Base-by-base conservation (phyloP, 2,329 filamentous ascomycete species). In the Diaporthe citriasiana region DNA sequence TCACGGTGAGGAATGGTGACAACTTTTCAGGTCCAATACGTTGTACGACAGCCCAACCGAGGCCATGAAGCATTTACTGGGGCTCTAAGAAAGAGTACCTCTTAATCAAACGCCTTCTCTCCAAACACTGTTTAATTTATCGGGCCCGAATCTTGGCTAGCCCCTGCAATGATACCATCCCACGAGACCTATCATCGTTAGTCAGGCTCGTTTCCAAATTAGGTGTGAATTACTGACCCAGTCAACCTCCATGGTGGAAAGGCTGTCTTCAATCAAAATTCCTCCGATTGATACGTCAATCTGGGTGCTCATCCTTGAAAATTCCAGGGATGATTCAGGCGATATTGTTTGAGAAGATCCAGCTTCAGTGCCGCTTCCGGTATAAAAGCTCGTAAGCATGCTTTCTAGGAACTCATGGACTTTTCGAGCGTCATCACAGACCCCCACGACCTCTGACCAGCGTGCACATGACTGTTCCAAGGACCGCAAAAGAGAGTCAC, bases 141-240 rank as follows among this genome's bases (percentile, higher is more conserved):
- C 25, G 68, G 60, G 4, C 60, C 76, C 70, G 76, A 76, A 27
- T 79, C 76, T 51, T 78, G 77, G 50, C 71, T 78, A 25, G 72
- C 66, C 8, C 78, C 77, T 71, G 80, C 79, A 17, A 80, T 76
- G 27, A 80, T 79, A 2, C 76, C 75, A 75, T 81, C 78, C 79
- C 78, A 81, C 40, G 73, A 76, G 59, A 70, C 73, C 80, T 80
- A 33, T 40, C 4, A 27, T 38, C 19, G 42, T 73, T 38, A 74
- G 57, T 72, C 17, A 50, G 15, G 19, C 15, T 53, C 22, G 55
- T 56, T 25, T 15, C 50, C 3, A 47, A 25, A 30, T 35, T 19
- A 4, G 13, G 57, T 22, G 45, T 30, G 45, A 1, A 40, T 75
- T 10, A 50, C 76, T 57, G 57, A 81, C 79, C 79, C 79, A 81